Percentiles rank a stretch among this genome's conserved stretches.
Conservation (phyloP, 345 rosid genomes). For the Aquilaria malaccensis region DNA sequence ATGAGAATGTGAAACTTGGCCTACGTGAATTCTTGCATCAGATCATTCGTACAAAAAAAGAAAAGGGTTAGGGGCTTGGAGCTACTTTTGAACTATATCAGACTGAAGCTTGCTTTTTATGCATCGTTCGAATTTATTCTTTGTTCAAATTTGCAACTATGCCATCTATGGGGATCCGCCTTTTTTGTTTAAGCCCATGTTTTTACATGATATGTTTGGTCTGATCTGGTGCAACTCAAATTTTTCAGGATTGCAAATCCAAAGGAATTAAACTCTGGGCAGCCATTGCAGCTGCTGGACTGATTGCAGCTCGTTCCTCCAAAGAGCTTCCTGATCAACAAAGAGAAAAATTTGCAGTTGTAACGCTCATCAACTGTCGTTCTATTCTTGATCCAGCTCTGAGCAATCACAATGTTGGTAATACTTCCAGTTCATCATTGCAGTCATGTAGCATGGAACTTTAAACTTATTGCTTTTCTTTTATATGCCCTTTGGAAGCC, state of each 20-base stretch:
- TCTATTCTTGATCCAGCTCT: slow-evolving; percentile 34
- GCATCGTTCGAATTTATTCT: not conserved
- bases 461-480: not conserved
- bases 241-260: slow-evolving; percentile 47
- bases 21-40: no score
- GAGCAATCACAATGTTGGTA: slow-evolving; percentile 28
- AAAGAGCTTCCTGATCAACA: slow-evolving; percentile 20
- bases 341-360: slow-evolving; percentile 47
- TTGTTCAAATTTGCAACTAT: not conserved
- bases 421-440: not conserved
- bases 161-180: no score
- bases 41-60: no score
- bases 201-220: not conserved
- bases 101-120: not conserved
- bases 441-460: not conserved
- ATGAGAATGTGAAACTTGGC: no score
- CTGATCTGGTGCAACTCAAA: no score
- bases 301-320: slow-evolving; percentile 43
- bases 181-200: not conserved
- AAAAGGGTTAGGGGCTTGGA: no score
- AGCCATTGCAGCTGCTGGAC: slow-evolving; percentile 51
- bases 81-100: not conserved
- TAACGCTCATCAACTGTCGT: slow-evolving; percentile 36
- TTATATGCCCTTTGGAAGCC: no score
- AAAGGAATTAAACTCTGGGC: slow-evolving; percentile 60